Conservation (phyloP, 164 flowering plant species). For the Saururus chinensis region DNA sequence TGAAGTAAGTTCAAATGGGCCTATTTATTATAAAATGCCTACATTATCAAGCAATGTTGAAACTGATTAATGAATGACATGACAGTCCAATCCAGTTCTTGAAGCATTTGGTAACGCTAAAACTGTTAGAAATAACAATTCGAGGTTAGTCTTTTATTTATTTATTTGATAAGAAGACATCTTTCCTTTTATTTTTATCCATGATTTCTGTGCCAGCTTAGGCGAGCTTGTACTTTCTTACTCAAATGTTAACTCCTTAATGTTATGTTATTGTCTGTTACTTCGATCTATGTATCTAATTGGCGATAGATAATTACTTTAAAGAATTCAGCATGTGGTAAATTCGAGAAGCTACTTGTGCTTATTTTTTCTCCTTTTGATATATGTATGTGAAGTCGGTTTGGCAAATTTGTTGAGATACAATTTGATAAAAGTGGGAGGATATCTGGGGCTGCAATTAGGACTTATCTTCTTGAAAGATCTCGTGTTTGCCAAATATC, state of each 20-base stretch:
- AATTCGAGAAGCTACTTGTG: slow-evolving; percentile 5
- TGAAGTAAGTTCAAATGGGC: slow-evolving; percentile 46
- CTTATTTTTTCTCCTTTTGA: neutral
- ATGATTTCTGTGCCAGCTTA: neutral
- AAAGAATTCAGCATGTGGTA: too few species aligned
- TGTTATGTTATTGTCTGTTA: too few species aligned
- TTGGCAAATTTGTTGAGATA: slow-evolving; percentile 81
- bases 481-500: slow-evolving; percentile 86
- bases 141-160: slow-evolving; percentile 37
- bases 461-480: slow-evolving; percentile 73
- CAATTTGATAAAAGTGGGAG: slow-evolving; percentile 77
- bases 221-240: too few species aligned
- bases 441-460: slow-evolving; percentile 75
- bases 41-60: neutral
- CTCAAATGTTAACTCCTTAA: too few species aligned
- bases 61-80: slow-evolving; percentile 2
- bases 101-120: slow-evolving; percentile 91
- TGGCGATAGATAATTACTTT: too few species aligned
- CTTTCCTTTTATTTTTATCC: neutral
- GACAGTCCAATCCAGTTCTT: slow-evolving; percentile 82
- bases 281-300: too few species aligned
- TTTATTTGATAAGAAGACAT: neutral
- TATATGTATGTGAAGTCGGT: slow-evolving; percentile 41
- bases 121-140: slow-evolving; percentile 75
- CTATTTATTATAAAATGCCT: too few species aligned